A percentile compares a stretch with the other conserved stretches of the same genome.
Evolutionary conservation across 805 yeast species (phyloP).

Genomic region (baker's yeast (Saccharomyces cerevisiae)): DNA sequence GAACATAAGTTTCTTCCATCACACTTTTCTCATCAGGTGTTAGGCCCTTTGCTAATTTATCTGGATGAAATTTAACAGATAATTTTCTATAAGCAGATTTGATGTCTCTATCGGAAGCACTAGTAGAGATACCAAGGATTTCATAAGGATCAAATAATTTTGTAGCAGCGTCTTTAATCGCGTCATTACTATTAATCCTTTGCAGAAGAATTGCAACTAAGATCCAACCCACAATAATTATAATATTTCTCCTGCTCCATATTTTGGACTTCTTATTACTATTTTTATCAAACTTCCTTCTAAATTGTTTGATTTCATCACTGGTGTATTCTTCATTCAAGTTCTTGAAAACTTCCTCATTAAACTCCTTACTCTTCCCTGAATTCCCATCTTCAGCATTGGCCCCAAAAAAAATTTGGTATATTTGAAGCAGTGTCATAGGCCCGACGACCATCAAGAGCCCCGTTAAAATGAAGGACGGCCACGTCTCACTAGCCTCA

Average conservation of each 20-base stretch:
- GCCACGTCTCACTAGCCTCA: slow-evolving; percentile 89
- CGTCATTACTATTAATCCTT: slow-evolving; percentile 35
- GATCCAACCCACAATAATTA: slow-evolving; percentile 53
- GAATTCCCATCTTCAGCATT: slow-evolving; percentile 3
- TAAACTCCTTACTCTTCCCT: background rate
- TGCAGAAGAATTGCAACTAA: slow-evolving; percentile 37
- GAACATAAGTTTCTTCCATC: slow-evolving; percentile 69
- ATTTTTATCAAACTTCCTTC: slow-evolving; percentile 15
- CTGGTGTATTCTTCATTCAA: slow-evolving; percentile 17
- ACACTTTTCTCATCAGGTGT: slow-evolving; percentile 46
- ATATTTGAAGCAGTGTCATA: slow-evolving; percentile 36
- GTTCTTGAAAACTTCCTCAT: slow-evolving; percentile 8
- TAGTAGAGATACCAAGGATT: slow-evolving; percentile 61
- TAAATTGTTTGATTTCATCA: slow-evolving; percentile 16
- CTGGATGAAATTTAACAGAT: slow-evolving; percentile 88
- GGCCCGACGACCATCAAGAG: slow-evolving; percentile 64
- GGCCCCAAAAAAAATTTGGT: slow-evolving; percentile 20
- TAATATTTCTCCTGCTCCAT: slow-evolving; percentile 12
- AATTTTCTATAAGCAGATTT: slow-evolving; percentile 79
- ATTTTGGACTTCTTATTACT: slow-evolving; percentile 14
- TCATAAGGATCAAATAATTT: slow-evolving; percentile 81
- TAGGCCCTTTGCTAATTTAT: slow-evolving; percentile 62
- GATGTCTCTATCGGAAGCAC: slow-evolving; percentile 68
- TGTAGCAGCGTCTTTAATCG: slow-evolving; percentile 37
- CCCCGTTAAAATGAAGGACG: slow-evolving; percentile 73